These are phyloP conservation scores for Cymodocea nodosa DNA, from an alignment of 116 monocot genomes.

Conservation along the genomic window DNA sequence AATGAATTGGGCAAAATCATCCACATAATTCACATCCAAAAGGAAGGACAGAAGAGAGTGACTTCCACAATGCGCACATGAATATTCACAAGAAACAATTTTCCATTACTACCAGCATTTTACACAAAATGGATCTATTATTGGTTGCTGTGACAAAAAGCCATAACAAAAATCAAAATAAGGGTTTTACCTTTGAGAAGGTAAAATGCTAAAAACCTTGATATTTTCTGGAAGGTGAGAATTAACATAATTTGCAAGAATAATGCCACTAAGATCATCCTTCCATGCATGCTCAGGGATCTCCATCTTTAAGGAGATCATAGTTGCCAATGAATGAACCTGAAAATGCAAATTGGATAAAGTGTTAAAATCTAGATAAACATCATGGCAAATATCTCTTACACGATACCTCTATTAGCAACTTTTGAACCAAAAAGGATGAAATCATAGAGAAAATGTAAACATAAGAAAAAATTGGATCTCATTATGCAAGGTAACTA, in stretches of 20 bases:
- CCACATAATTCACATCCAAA: too few relatives aligned
- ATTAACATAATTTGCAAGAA: conserved; percentile 71
- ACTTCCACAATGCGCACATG: too few relatives aligned
- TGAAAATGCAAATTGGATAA: conserved; percentile 9
- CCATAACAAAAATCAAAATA: background rate
- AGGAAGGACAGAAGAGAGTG: too few relatives aligned
- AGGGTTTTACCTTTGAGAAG: conserved; percentile 55
- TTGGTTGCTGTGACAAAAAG: background rate
- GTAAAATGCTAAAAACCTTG: conserved; percentile 85
- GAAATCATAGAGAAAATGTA: too few relatives aligned
- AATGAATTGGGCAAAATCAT: too few relatives aligned
- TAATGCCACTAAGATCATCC: conserved; percentile 52
- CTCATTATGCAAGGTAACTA: too few relatives aligned
- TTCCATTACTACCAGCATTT: too few relatives aligned
- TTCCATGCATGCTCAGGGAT: conserved; percentile 86
- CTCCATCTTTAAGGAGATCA: conserved; percentile 90
- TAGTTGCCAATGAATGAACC: conserved; percentile 97
- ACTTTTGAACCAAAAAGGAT: too few relatives aligned
- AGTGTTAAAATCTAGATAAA: background rate
- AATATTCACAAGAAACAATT: too few relatives aligned
- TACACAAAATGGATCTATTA: background rate
- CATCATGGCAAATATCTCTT: background rate
- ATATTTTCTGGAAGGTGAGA: conserved; percentile 62
- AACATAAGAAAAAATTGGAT: too few relatives aligned
- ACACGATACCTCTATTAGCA: background rate